Base-by-base conservation (phyloP, 2,329 filamentous ascomycete species). In the Juglanconis sp. region DNA sequence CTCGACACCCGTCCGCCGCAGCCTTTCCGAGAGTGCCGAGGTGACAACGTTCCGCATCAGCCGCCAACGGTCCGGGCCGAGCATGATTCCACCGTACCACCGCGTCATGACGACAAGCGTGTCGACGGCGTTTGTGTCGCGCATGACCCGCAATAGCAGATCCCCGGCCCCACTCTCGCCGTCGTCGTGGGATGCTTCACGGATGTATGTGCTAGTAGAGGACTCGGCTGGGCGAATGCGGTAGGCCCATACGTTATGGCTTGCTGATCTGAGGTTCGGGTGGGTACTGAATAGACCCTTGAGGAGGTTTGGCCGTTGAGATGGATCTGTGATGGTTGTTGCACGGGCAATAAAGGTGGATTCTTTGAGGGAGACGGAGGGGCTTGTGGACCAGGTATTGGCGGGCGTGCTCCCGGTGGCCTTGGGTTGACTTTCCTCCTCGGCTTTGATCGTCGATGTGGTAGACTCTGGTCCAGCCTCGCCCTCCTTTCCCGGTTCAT, bases 11-110 rank as follows among this genome's bases (percentile, higher is more conserved):
- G 77, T 72, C 42, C 76, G 68, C 4, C 80, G 73, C 49, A 81
- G 68, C 5, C 80, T 74, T 65, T 82, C 81, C 1, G 82, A 79
- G 17, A 88, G 71, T 1, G 81, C 82, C 50, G 83, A 80, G 38
- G 79, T 78, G 52, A 84, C 77, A 47, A 81, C 82, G 61, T 81
- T 80, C 3, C 81, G 77, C 81, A 87, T 87, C 61, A 87, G 77
- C 11, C 83, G 77, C 83, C 84, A 88, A 17, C 85, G 78, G 66
- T 87, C 85, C 0, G 82, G 79, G 0, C 85, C 85, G 3, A 88
- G 76, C 77, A 87, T 79, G 9, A 84, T 73, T 7, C 85, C 85
- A 24, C 85, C 85, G 63, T 81, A 88, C 84, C 84, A 88, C 40
- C 85, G 76, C 15, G 81, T 84, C 65, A 87, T 77, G 6, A 88